Percentiles rank a stretch among this genome's conserved stretches.
Evolutionary conservation across 768 basidiomycete genomes (phyloP).

Genomic region (Tylopilus balloui): DNA sequence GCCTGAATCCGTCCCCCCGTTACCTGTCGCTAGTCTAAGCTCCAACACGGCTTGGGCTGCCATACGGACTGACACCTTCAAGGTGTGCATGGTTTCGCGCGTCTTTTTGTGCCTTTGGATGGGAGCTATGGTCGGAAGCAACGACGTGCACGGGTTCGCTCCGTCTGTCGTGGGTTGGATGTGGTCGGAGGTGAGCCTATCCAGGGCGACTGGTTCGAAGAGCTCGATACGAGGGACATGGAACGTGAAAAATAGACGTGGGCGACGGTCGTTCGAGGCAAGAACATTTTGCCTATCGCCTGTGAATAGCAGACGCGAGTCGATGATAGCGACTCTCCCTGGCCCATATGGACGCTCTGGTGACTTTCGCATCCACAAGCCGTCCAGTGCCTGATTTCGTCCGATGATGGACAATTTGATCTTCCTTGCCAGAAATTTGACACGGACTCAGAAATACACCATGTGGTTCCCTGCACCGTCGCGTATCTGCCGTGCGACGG

Average conservation of each 20-base stretch:
- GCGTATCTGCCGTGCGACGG: not conserved
- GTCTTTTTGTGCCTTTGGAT: not conserved
- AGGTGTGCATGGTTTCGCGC: conserved; percentile 3
- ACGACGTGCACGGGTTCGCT: not conserved
- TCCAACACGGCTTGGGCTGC: conserved; percentile 4
- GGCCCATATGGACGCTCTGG: too few species aligned
- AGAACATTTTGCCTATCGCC: too few species aligned
- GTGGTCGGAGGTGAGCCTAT: not conserved
- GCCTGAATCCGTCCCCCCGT: not conserved
- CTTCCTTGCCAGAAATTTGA: not conserved
- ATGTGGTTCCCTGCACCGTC: not conserved
- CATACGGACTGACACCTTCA: conserved; percentile 2
- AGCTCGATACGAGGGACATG: conserved; percentile 5
- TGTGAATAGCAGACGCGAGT: too few species aligned
- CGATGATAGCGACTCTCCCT: too few species aligned
- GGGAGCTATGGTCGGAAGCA: accelerated
- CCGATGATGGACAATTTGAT: not conserved
- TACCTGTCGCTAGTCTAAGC: not conserved
- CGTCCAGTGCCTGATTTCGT: not conserved
- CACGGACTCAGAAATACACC: not conserved
- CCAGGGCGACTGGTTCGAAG: not conserved
- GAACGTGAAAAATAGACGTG: too few species aligned
- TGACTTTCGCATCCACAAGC: too few species aligned
- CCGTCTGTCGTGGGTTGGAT: not conserved
- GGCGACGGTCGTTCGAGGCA: not conserved